Conservation (phyloP, 1,284 basidiomycete species). For the Meripilus lineatus region DNA sequence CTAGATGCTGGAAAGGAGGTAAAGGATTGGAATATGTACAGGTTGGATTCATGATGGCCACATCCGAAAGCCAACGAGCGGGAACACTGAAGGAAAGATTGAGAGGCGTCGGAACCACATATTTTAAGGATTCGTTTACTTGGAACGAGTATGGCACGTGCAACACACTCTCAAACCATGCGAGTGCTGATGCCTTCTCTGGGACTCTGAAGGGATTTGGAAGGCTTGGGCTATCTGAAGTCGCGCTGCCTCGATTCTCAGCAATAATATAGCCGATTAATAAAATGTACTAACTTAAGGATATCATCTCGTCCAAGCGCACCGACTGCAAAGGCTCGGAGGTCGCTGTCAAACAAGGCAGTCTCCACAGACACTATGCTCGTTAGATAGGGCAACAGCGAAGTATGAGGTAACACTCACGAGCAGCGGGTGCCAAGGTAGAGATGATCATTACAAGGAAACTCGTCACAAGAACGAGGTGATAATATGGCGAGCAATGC, state of each 20-base stretch:
- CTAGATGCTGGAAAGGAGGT: background rate
- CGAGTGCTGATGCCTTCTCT: background rate
- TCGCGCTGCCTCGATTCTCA: too few species aligned
- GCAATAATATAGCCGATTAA: too few species aligned
- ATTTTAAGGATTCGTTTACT: background rate
- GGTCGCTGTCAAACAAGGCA: constrained; percentile 2
- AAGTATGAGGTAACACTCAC: constrained; percentile 1
- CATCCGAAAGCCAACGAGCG: constrained; percentile 5
- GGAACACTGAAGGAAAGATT: background rate
- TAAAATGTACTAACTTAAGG: too few species aligned
- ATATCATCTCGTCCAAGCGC: background rate
- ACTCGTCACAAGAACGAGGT: background rate
- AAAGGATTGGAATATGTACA: constrained; percentile 2
- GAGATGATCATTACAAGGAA: background rate
- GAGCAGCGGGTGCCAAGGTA: constrained; percentile 7
- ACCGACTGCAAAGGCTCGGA: constrained; percentile 3
- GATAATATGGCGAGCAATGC: constrained; percentile 3
- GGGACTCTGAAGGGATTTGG: background rate
- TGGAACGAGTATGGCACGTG: background rate
- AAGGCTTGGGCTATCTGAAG: too few species aligned
- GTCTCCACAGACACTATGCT: constrained; percentile 5
- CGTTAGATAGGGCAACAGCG: background rate
- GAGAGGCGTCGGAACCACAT: constrained; percentile 5
- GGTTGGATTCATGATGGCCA: constrained; percentile 3
- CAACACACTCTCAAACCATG: constrained; percentile 4